phyloP scores from a whole-genome alignment of 164 flowering plant genomes.

The Taxillus chinensis region DNA sequence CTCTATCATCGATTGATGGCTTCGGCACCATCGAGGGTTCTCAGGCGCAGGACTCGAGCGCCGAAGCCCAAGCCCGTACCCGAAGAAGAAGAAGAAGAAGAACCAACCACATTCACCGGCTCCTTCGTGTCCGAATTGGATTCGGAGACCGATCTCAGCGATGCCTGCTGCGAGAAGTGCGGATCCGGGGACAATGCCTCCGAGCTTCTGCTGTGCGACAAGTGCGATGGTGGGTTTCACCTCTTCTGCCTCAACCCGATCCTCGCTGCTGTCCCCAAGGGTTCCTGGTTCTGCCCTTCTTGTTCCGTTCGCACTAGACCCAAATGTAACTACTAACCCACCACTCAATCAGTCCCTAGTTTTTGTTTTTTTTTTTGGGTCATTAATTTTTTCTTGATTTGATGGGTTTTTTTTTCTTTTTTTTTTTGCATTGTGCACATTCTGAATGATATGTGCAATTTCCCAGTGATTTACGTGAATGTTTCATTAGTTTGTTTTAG shows the following conservation, averaged over 20 bases:
- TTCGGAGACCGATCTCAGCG: constrained; percentile 18
- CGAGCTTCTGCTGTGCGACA: constrained; percentile 81
- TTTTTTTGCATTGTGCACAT: background rate
- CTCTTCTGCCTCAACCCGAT: constrained; percentile 71
- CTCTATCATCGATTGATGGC: background rate
- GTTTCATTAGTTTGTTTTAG: background rate
- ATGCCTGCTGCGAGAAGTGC: constrained; percentile 58
- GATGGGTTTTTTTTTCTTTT: background rate
- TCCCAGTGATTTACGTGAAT: background rate
- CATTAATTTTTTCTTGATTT: too few species aligned
- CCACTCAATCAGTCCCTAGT: background rate
- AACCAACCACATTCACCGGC: too few species aligned
- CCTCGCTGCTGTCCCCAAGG: constrained; percentile 64
- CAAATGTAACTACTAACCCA: constrained; percentile 25
- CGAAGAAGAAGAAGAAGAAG: background rate
- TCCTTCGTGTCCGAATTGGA: constrained; percentile 4
- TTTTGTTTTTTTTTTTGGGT: background rate
- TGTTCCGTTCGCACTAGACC: constrained; percentile 39
- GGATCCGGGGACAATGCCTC: constrained; percentile 51
- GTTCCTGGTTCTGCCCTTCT: constrained; percentile 72
- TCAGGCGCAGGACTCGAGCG: constrained; percentile 39
- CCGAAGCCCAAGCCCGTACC: constrained; percentile 21
- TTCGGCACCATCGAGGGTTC: background rate
- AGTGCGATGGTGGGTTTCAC: constrained; percentile 74
- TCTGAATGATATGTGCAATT: background rate